Base-by-base conservation (phyloP, 352 stramenopile genomes). In the Pythium folliculosum region DNA sequence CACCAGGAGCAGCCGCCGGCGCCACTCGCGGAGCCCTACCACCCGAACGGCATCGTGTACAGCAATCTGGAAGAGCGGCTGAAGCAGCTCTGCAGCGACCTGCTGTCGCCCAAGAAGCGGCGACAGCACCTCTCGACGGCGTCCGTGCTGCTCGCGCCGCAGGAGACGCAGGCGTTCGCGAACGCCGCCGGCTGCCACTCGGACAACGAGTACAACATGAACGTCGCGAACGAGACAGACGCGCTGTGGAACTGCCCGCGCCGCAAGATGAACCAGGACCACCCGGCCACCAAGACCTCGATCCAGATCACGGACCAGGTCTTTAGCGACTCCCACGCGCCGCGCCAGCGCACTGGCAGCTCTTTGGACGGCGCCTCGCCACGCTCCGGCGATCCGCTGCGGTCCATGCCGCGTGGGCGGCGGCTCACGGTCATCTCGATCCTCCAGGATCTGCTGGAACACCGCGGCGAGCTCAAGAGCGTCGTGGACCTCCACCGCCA, bases 381-480 rank as follows among this genome's bases (percentile, higher is more conserved):
- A 5, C 37, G 8, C 6, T 1, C 14, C 13, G 40, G 32, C 47
- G 22, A 49, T 19, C 9, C 50, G 59, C 17, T 38, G 3, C 54
- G 35, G 21, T 23, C 49, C 0, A 40, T 61, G 44, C 37, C 48
- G 5, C 67, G 67, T 38, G 67, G 67, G 0, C 67, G 67, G 17
- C 66, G 67, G 2, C 58, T 88, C 6, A 71, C 75, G 12, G 47
- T 88, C 19, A 76, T 93, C 27, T 70, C 73, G 3, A 78, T 92
- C 17, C 67, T 93, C 6, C 80, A 93, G 27, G 84, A 91, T 67
- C 60, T 93, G 23, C 72, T 93, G 0, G 85, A 93, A 50, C 78
- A 80, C 30, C 85, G 85, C 9, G 76, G 80, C 21, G 83, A 91
- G 21, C 70, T 93, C 19, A 93, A 93, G 63, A 89, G 73, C 38